phyloP scores from a whole-genome alignment of 805 yeast species.

The Ogataea wickerhamii region DNA sequence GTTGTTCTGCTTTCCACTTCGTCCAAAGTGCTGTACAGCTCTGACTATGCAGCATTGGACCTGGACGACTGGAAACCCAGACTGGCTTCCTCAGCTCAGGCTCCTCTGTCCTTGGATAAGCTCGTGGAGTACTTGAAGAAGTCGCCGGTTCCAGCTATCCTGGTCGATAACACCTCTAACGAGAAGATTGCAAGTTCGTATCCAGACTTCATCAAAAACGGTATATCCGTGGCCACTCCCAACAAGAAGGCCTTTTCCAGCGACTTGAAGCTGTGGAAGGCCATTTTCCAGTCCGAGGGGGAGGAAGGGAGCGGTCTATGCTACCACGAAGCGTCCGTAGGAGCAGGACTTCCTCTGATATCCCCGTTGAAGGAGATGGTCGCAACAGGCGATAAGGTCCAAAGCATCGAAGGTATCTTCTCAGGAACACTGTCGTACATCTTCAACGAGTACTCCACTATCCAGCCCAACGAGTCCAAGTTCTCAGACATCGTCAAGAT shows the following conservation, averaged over 20 bases:
- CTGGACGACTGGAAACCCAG: conserved; percentile 53
- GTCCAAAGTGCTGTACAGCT: conserved; percentile 60
- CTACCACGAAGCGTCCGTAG: conserved; percentile 97
- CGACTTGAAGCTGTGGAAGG: conserved; percentile 69
- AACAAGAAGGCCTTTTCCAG: conserved; percentile 96
- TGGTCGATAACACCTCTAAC: conserved; percentile 93
- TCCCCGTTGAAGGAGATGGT: conserved; percentile 85
- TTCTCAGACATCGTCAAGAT: conserved; percentile 86
- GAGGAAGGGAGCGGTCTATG: conserved; percentile 66
- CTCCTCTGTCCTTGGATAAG: conserved; percentile 52
- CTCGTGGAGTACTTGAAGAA: conserved; percentile 59
- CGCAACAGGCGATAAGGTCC: conserved; percentile 89
- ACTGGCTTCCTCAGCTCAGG: conserved; percentile 42
- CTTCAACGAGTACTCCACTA: conserved; percentile 86
- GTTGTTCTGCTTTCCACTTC: conserved; percentile 80
- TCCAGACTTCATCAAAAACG: conserved; percentile 66
- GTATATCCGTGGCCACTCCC: conserved; percentile 95
- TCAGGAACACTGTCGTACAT: conserved; percentile 95
- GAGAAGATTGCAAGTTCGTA: conserved; percentile 72
- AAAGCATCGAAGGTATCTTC: conserved; percentile 90
- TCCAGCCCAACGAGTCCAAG: conserved; percentile 55
- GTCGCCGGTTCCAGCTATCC: conserved; percentile 71
- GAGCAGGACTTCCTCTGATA: conserved; percentile 96
- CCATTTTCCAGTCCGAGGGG: conserved; percentile 56
- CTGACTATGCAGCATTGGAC: conserved; percentile 70